Base-by-base conservation (phyloP, 768 basidiomycete genomes). In the Hemileccinum rubropunctum region DNA sequence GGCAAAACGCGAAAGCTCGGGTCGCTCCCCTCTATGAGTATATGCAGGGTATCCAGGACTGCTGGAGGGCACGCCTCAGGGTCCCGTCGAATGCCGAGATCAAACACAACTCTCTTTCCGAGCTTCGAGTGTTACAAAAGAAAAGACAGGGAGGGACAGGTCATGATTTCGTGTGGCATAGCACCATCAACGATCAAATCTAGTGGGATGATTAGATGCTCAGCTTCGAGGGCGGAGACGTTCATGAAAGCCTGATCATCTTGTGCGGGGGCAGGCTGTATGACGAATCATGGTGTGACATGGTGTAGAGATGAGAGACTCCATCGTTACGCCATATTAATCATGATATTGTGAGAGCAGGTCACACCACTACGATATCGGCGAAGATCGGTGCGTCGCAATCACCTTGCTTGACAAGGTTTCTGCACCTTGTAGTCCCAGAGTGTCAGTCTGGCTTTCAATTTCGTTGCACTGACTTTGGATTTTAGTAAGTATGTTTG, bases 151-250 rank as follows among this genome's bases (percentile, higher is more conserved):
- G 73, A 73, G 3, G 81, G 81, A 6, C 67, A 67, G 15, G n/a
- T n/a, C n/a, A 57, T 59, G 12, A 63, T 51, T 8, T 62, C 64
- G 11, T 62, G 66, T 36, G 67, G 61, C 7, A n/a, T n/a, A n/a
- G n/a, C 69, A 13, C 66, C 67, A 32, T 53, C 52, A 3, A 77
- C 61, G 55, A 76, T 67, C 42, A 71, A 60, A 32, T 65, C 67
- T 27, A 75, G 56, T 2, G 69, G 62, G 6, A 80, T 54, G 23
- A 65, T 56, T 13, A 82, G 63, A 5, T 68, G 48, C 3, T 80
- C 82, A 2, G 72, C 74, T 56, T 80, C 77, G 23, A 82, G 69
- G 1, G 76, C 80, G 27, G 81, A 82, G 23, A 82, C 72, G 33
- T 71, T 58, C 59, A 75, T 77, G 56, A 73, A 82, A 0, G 79